Evolutionary conservation across 768 basidiomycete species (phyloP).

Genomic region (Rhodocollybia butyracea): DNA sequence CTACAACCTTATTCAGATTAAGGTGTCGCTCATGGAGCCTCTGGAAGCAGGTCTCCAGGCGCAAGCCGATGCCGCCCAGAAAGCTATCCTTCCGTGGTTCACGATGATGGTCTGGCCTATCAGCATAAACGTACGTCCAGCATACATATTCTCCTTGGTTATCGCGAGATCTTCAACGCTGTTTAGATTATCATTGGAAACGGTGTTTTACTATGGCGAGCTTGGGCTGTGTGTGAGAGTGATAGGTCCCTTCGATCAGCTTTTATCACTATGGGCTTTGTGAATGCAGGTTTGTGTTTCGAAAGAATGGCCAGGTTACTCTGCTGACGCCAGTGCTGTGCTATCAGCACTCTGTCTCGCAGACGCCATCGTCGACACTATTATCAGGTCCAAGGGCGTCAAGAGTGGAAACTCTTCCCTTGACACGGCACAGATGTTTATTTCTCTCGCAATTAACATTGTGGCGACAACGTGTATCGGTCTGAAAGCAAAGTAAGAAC

Average conservation of each 20-base stretch:
- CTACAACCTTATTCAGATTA: neutral
- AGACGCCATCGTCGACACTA: neutral
- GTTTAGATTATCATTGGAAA: neutral
- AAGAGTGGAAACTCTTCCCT: neutral
- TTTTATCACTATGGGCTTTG: neutral
- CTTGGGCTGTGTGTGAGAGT: neutral
- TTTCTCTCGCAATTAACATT: neutral
- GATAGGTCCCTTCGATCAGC: neutral
- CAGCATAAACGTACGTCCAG: neutral
- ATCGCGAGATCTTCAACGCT: neutral
- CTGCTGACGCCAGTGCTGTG: neutral
- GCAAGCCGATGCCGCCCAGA: neutral
- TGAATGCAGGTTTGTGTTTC: neutral
- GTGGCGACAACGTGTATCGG: neutral
- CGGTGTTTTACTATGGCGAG: neutral
- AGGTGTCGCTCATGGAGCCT: slow-evolving; percentile 4
- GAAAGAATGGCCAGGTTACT: no score
- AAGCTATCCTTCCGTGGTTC: neutral
- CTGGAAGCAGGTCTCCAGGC: neutral
- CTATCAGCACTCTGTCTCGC: neutral
- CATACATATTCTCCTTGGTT: neutral
- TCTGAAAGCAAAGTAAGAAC: neutral
- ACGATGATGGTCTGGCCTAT: slow-evolving; percentile 2
- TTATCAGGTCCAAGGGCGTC: neutral
- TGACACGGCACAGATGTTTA: neutral